Conservation (phyloP, 306 rosid species). For the Dryas octopetala region DNA sequence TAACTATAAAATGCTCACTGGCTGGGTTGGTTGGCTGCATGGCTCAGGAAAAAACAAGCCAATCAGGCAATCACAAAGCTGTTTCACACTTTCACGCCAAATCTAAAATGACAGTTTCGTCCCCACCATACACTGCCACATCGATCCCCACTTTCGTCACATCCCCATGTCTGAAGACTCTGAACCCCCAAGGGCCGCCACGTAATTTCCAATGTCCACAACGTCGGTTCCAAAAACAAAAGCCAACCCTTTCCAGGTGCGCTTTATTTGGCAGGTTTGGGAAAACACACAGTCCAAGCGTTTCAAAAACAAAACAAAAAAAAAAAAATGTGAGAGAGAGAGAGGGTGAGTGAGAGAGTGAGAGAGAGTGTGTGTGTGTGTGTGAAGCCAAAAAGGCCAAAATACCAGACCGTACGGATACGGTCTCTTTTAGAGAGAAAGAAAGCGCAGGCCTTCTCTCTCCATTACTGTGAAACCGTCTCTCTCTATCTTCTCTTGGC, state of each 20-base stretch:
- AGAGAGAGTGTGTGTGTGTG: neutral
- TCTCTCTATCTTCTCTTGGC: slow-evolving; percentile 12
- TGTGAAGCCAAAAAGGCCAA: slow-evolving; percentile 24
- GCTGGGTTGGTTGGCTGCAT: neutral
- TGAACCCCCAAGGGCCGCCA: neutral
- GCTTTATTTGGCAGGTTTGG: slow-evolving; percentile 45
- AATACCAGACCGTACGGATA: slow-evolving; percentile 45
- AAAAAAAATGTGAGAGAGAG: neutral
- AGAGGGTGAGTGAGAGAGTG: neutral
- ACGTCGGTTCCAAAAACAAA: slow-evolving; percentile 38
- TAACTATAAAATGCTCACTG: too few relatives aligned
- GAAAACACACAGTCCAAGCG: neutral
- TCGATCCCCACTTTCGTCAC: neutral
- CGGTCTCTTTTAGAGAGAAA: slow-evolving; percentile 17
- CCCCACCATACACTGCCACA: slow-evolving; percentile 1
- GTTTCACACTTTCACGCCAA: neutral
- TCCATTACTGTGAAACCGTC: slow-evolving; percentile 33
- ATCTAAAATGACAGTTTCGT: slow-evolving; percentile 27
- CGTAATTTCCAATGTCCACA: slow-evolving; percentile 21
- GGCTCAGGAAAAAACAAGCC: neutral
- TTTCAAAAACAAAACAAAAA: neutral
- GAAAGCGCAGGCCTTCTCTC: slow-evolving; percentile 12
- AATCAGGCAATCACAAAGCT: neutral
- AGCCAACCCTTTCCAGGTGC: slow-evolving; percentile 27
- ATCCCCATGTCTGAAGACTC: neutral